Base-by-base conservation (phyloP, 2,329 filamentous ascomycete species). In the Xylariaceae sp. region DNA sequence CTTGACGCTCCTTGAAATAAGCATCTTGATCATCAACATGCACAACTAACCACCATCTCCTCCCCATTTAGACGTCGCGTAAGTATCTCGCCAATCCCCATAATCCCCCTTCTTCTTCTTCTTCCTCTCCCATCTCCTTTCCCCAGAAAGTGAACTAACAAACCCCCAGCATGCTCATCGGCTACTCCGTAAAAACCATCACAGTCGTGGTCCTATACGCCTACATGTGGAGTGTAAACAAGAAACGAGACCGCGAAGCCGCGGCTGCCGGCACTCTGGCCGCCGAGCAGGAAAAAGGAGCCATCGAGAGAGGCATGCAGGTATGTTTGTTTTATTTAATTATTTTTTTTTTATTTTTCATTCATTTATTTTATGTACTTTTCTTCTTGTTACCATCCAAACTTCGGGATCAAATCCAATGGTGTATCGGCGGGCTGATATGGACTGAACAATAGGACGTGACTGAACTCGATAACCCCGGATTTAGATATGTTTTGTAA, bases 221-320 rank as follows among this genome's bases (percentile, higher is more conserved):
- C 1, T 83, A 81, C 60, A 83, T 83, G 80, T 79, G 71, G 61
- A 63, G 68, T 1, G 73, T 73, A 11, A 84, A 83, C 65, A 79
- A 78, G 65, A 75, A 73, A 55, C 68, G 80, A 29, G 80, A 84
- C 64, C 65, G 73, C 0, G 75, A 76, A 43, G 75, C 71, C 3
- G 70, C 65, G 1, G 54, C 60, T 26, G 64, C 64, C 6, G 59
- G 60, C 29, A 49, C 59, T 1, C 44, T 64, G 3, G 54, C 60
- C 11, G 69, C 71, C 3, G 73, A 76, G 34, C 72, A 76, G 43
- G 77, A 79, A 61, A 73, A 70, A 47, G 73, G 75, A 41, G 79
- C 76, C 0, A 74, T 82, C 35, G 78, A 82, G 62, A 71, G 69
- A 51, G 79, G 78, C 1, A 81, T 82, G 79, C 70, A 60, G 51